Evolutionary conservation across 1,284 basidiomycete species (phyloP).

Genomic region (Boletus subluridellus): DNA sequence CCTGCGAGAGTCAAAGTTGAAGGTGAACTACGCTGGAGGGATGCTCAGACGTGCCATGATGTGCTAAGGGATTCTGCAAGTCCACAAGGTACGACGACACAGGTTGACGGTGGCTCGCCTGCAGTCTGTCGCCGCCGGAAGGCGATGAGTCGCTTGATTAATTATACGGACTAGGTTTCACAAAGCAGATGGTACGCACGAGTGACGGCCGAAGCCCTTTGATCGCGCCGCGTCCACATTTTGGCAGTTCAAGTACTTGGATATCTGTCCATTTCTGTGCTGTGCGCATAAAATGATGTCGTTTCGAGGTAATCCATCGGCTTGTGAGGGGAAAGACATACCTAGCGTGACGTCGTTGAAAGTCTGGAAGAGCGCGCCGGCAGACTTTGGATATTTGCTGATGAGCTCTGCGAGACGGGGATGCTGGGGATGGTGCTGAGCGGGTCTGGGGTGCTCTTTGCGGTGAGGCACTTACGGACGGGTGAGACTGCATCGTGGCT

Average conservation of each 20-base stretch:
- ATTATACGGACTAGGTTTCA: neutral
- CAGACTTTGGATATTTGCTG: constrained; percentile 50
- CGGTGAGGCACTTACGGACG: constrained; percentile 21
- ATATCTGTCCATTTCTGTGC: constrained; percentile 70
- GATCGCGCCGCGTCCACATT: constrained; percentile 55
- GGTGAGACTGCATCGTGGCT: constrained; percentile 26
- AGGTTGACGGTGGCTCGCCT: constrained; percentile 23
- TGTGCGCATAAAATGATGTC: constrained; percentile 26
- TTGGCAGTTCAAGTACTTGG: constrained; percentile 56
- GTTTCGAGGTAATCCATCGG: neutral
- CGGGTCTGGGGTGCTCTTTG: neutral
- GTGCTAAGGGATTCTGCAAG: constrained; percentile 62
- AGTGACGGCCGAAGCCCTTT: constrained; percentile 54
- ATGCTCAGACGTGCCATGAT: constrained; percentile 36
- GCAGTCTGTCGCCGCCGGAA: constrained; percentile 14
- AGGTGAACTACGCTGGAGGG: constrained; percentile 32
- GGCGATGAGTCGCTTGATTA: neutral
- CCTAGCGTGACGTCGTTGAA: constrained; percentile 61
- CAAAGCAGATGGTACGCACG: constrained; percentile 37
- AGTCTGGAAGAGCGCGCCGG: constrained; percentile 53
- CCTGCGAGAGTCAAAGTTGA: constrained; percentile 37
- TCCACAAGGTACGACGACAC: constrained; percentile 64
- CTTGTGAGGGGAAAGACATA: constrained; percentile 21
- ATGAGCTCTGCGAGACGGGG: constrained; percentile 34
- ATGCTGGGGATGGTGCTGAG: constrained; percentile 10